A percentile compares a stretch with the other conserved stretches of the same genome.
Evolutionary conservation across 2,329 filamentous ascomycete genomes (phyloP).

Genomic region (Fusarium vanettenii): DNA sequence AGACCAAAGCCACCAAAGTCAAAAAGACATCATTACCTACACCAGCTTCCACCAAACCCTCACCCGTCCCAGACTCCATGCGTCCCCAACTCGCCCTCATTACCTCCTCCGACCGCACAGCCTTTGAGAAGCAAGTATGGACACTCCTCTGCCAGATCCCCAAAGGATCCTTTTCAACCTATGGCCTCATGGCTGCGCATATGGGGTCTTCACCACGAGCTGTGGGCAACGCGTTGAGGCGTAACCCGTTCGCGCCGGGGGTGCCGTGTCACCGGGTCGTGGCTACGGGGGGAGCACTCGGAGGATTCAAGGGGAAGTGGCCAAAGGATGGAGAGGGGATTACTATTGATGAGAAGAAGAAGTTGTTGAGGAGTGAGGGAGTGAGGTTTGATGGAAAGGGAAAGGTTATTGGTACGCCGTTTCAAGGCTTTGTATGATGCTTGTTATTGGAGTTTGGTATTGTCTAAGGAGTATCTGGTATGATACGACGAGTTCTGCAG

Average conservation of each 20-base stretch:
- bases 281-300: slow-evolving; percentile 76
- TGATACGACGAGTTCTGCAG: background rate
- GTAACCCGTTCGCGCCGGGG: slow-evolving; percentile 84
- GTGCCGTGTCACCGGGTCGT: slow-evolving; percentile 87
- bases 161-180: slow-evolving; percentile 79
- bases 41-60: background rate
- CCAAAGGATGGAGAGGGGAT: slow-evolving; percentile 70
- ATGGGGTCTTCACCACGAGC: slow-evolving; percentile 79
- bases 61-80: slow-evolving; percentile 41
- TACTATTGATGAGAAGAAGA: slow-evolving; percentile 73
- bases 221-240: slow-evolving; percentile 79
- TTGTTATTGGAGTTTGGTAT: background rate
- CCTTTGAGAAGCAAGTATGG: slow-evolving; percentile 75
- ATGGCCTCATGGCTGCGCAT: slow-evolving; percentile 76
- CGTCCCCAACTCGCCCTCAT: slow-evolving; percentile 58
- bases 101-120: slow-evolving; percentile 56
- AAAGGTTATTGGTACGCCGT: slow-evolving; percentile 69
- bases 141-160: slow-evolving; percentile 82
- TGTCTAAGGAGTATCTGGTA: background rate
- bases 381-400: slow-evolving; percentile 71
- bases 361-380: slow-evolving; percentile 71
- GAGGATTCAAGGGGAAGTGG: slow-evolving; percentile 78
- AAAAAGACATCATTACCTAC: slow-evolving; percentile 9
- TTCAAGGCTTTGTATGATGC: slow-evolving; percentile 37
- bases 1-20: slow-evolving; percentile 24